Evolutionary conservation across 2,329 filamentous ascomycete species (phyloP).

Genomic region (Corynespora cassiicola): DNA sequence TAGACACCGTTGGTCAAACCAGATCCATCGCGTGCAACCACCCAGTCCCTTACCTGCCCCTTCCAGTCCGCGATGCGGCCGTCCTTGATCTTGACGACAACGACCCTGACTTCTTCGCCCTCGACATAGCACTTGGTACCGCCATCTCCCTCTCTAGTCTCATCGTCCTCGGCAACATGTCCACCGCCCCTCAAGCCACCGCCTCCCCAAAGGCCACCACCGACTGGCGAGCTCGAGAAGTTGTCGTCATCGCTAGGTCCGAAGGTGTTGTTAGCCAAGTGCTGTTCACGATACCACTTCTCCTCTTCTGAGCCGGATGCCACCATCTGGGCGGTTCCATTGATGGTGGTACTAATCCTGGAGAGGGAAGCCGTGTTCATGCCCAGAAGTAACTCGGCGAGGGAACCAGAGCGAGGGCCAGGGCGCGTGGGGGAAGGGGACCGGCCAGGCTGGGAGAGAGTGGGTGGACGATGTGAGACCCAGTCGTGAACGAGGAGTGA

Average conservation of each 20-base stretch:
- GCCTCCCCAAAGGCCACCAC: constrained; percentile 51
- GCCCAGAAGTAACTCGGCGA: constrained; percentile 85
- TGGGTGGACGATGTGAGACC: constrained; percentile 90
- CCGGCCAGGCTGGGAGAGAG: constrained; percentile 60
- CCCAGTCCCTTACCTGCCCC: constrained; percentile 87
- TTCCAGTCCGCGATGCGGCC: constrained; percentile 95
- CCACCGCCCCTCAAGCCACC: constrained; percentile 51
- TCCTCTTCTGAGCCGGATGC: constrained; percentile 80
- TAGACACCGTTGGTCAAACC: constrained; percentile 9
- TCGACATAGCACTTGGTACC: constrained; percentile 74
- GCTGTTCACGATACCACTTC: constrained; percentile 78
- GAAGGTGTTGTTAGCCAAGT: constrained; percentile 93
- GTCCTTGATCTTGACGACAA: constrained; percentile 82
- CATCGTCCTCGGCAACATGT: constrained; percentile 49
- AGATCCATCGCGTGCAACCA: constrained; percentile 18
- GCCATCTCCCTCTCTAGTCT: constrained; percentile 46
- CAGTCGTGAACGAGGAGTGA: constrained; percentile 97
- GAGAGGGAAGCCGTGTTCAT: constrained; percentile 89
- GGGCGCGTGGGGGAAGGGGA: constrained; percentile 67
- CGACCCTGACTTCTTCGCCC: constrained; percentile 83
- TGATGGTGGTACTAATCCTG: constrained; percentile 91
- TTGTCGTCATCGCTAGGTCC: constrained; percentile 48
- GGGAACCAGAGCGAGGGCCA: constrained; percentile 65
- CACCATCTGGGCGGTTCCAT: constrained; percentile 81
- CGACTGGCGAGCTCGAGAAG: constrained; percentile 39